Evolutionary conservation across 2,329 filamentous ascomycete species (phyloP), one percentile per base, ranked within the genome.

Genomic region (Colletotrichum tropicicola): DNA sequence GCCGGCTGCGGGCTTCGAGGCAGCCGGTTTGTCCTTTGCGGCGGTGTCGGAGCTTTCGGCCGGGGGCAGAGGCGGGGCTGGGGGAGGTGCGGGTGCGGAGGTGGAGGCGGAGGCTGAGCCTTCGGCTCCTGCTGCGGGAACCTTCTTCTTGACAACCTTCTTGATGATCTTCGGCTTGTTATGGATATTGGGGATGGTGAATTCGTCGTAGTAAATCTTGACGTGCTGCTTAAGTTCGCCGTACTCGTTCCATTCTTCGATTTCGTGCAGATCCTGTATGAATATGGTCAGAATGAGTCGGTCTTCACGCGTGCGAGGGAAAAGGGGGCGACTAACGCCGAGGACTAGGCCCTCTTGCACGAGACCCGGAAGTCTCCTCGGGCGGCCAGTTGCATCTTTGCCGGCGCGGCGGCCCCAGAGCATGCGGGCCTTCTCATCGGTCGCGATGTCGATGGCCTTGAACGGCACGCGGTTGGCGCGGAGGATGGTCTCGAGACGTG

Each of bases 221-320:
- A 98, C 89, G 72, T 95, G 91, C 79, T 95, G 89, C 78, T 94
- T 93, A 67, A 99, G 87, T 80, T 98, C 95, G 79, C 94, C 94
- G 79, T 97, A 98, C 78, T 99, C 96, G 82, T 99, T 99, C 96
- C 95, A 98, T 76, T 99, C 96, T 80, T 99, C 96, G 68, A 98
- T 89, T 78, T 98, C 91, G 68, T 95, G 91, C 52, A 98, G 86
- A 76, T 98, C 96, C 94, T 98, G 43, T 54, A 27, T 35, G 68
- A 45, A 70, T 48, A 55, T 21, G 43, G 19, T 43, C 32, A 66
- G 4, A 57, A 39, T 17, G 43, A 30, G 39, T 19, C 25, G 23
- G 21, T 28, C 13, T 6, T 21, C n/a, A 27, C 41, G 28, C 39
- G n/a, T n/a, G 41, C 45, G 13, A 28, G 53, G 28, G 39, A 23